Percentiles rank a stretch among this genome's conserved stretches.
Evolutionary conservation across 2,329 filamentous ascomycete genomes (phyloP).

Genomic region (Fonsecaea erecta): DNA sequence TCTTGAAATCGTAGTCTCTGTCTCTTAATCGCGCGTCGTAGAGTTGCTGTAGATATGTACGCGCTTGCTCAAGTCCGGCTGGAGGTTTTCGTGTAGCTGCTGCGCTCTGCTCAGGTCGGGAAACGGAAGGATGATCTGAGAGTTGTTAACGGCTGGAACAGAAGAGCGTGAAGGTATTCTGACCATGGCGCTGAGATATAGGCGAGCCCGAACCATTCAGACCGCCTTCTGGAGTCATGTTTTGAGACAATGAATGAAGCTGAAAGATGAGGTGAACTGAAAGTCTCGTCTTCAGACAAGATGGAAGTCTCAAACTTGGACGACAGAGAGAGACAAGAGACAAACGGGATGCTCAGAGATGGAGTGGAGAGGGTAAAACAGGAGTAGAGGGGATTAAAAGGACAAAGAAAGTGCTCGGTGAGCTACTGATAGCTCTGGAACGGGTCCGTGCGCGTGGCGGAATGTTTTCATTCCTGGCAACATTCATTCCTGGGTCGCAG

Average conservation of each 20-base stretch:
- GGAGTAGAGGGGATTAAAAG: background rate
- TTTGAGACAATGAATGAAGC: conserved; percentile 17
- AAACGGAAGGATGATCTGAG: background rate
- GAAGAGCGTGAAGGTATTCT: conserved; percentile 12
- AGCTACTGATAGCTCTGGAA: conserved; percentile 17
- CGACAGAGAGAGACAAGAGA: conserved; percentile 7
- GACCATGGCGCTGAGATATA: conserved; percentile 14
- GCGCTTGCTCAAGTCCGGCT: conserved; percentile 17
- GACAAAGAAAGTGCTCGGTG: conserved; percentile 6
- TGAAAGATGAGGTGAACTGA: conserved; percentile 8
- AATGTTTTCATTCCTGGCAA: conserved; percentile 8
- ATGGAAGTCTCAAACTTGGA: conserved; percentile 5
- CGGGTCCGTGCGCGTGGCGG: conserved; percentile 12
- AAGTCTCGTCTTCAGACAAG: conserved; percentile 17
- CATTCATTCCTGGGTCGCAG: background rate
- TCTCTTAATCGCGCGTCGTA: conserved; percentile 9
- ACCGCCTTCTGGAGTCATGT: conserved; percentile 16
- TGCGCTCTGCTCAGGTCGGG: background rate
- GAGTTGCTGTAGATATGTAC: conserved; percentile 15
- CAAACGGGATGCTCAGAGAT: conserved; percentile 2
- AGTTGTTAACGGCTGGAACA: conserved; percentile 14
- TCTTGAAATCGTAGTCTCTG: conserved; percentile 10
- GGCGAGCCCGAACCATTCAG: conserved; percentile 5
- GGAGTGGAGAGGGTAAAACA: conserved; percentile 1
- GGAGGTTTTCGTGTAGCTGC: conserved; percentile 13